These are phyloP conservation scores for Carex arenaria DNA, from an alignment of 202 grass and related monocot genomes.

Conservation along the genomic window DNA sequence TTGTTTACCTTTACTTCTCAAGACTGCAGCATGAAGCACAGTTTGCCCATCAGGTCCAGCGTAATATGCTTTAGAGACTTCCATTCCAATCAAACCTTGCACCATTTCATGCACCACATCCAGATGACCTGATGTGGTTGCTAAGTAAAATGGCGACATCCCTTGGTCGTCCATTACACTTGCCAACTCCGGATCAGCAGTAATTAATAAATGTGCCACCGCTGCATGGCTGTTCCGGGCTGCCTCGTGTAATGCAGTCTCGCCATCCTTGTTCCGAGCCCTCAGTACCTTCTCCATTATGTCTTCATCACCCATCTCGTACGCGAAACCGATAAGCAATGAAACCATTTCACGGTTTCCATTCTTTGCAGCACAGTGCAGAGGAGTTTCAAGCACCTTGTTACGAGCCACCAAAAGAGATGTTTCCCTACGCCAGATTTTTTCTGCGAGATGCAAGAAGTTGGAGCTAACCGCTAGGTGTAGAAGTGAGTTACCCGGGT, in stretches of 20 bases:
- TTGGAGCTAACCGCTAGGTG: too few relatives aligned
- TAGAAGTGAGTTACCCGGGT: too few relatives aligned
- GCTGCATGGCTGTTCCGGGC: background rate
- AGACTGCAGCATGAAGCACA: background rate
- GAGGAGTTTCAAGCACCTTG: background rate
- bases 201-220: background rate
- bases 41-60: background rate
- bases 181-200: background rate
- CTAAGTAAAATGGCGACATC: constrained; percentile 11
- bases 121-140: background rate
- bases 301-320: background rate
- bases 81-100: background rate
- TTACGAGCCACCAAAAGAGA: background rate
- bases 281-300: background rate
- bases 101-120: background rate
- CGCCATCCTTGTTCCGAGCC: constrained; percentile 16
- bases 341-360: background rate
- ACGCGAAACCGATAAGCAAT: background rate
- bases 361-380: background rate
- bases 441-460: background rate
- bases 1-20: background rate
- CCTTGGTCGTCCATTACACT: background rate
- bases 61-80: background rate
- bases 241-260: constrained; percentile 9
- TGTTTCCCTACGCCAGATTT: background rate